Conservation (phyloP, 2,329 filamentous ascomycete genomes). For the Aspergillus hortae region DNA sequence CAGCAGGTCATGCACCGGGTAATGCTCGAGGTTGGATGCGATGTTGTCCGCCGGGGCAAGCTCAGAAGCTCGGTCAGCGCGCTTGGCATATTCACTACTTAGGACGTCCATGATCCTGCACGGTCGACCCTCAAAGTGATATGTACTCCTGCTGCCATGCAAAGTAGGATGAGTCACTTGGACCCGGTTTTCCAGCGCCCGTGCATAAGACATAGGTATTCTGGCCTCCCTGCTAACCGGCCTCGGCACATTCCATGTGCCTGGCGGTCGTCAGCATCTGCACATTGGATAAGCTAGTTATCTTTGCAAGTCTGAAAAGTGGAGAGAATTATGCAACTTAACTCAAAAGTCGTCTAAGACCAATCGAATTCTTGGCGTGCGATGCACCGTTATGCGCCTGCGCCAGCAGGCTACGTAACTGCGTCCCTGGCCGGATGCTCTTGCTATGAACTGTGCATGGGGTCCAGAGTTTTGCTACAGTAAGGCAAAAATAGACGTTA, state of each 20-base stretch:
- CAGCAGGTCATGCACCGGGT: neutral
- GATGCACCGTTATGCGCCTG: neutral
- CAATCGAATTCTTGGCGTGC: neutral
- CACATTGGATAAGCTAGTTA: constrained; percentile 14
- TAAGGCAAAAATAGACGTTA: neutral
- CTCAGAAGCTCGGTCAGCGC: constrained; percentile 4
- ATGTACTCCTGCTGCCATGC: constrained; percentile 8
- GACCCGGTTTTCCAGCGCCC: constrained; percentile 8
- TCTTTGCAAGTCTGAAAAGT: constrained; percentile 13
- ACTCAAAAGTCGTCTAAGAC: neutral
- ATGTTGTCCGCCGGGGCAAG: neutral
- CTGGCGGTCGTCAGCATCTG: constrained; percentile 13
- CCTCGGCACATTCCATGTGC: constrained; percentile 12
- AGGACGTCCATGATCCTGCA: constrained; percentile 6
- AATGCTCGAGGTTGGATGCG: neutral
- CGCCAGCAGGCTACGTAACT: neutral
- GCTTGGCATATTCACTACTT: neutral
- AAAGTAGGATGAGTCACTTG: constrained; percentile 12
- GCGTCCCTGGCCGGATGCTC: neutral
- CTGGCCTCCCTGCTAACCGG: neutral
- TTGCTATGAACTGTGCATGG: neutral
- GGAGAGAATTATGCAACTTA: constrained; percentile 1
- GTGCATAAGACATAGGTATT: constrained; percentile 16
- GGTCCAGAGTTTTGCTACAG: neutral
- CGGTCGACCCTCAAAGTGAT: constrained; percentile 10